Percentiles rank a stretch among this genome's conserved stretches.
phyloP scores from a whole-genome alignment of 257 asterid genomes.

The Hygrophila difformis region DNA sequence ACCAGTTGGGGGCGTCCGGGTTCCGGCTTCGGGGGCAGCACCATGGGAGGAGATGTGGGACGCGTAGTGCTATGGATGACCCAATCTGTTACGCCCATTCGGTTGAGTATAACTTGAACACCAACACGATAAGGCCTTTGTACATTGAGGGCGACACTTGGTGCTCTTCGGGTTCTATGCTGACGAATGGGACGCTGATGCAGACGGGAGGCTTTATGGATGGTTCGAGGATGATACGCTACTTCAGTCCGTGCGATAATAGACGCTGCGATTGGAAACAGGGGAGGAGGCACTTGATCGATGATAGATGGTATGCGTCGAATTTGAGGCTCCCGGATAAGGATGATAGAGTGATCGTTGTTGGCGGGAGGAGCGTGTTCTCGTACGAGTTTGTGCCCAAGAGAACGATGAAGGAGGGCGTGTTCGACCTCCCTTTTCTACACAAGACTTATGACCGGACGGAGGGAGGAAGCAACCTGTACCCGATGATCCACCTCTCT shows the following conservation, averaged over 20 bases:
- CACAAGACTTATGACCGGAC: conserved; percentile 19
- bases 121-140: conserved; percentile 41
- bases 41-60: conserved; percentile 33
- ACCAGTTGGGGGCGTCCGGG: conserved; percentile 30
- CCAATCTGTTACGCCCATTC: conserved; percentile 53
- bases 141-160: conserved; percentile 30
- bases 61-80: conserved; percentile 20
- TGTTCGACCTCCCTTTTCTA: conserved; percentile 41
- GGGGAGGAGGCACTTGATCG: conserved; percentile 17
- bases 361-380: conserved; percentile 39
- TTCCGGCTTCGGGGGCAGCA: conserved; percentile 24
- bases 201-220: conserved; percentile 45
- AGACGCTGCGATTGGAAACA: conserved; percentile 46
- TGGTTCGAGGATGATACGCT: conserved; percentile 30
- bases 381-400: conserved; percentile 54
- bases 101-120: conserved; percentile 36
- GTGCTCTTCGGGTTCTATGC: conserved; percentile 53
- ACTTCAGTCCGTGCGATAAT: conserved; percentile 29
- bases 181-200: conserved; percentile 44
- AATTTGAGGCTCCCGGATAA: conserved; percentile 32
- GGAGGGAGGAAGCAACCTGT: conserved; percentile 37
- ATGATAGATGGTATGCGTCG: conserved; percentile 46
- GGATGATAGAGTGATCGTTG: conserved; percentile 38
- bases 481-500: conserved; percentile 62
- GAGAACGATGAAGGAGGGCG: conserved; percentile 2